phyloP scores from a whole-genome alignment of 169 alveolate genomes.

The Eimeria maxima region DNA sequence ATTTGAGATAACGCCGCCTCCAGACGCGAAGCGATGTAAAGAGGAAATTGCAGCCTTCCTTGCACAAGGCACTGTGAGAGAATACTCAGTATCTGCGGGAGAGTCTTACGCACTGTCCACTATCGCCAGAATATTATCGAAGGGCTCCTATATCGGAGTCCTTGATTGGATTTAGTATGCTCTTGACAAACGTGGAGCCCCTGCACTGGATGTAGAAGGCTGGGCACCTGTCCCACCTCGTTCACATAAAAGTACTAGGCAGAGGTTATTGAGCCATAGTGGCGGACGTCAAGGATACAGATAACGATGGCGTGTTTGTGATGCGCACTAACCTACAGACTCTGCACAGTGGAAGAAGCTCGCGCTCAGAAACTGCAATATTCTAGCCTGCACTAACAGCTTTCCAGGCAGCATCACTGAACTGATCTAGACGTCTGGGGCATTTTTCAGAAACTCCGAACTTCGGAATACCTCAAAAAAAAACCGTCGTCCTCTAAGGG shows the following conservation, averaged over 20 bases:
- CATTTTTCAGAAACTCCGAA: background rate
- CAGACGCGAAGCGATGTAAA: background rate
- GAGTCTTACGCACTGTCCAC: background rate
- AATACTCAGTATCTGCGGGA: background rate
- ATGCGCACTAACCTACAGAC: background rate
- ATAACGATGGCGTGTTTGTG: background rate
- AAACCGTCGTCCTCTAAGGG: background rate
- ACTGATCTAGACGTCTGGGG: no score
- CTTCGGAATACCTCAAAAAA: background rate
- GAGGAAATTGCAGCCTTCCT: constrained; percentile 20
- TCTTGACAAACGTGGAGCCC: background rate
- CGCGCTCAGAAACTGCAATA: background rate
- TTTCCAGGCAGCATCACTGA: background rate
- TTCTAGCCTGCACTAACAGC: background rate
- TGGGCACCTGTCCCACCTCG: background rate
- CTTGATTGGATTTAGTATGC: background rate
- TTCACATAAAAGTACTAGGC: constrained; percentile 1
- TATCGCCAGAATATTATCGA: background rate
- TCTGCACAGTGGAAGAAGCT: background rate
- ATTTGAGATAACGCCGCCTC: constrained; percentile 12
- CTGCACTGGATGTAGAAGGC: background rate
- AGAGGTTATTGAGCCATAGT: background rate
- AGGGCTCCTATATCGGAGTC: background rate
- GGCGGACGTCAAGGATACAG: background rate
- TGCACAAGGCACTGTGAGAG: background rate